Conservation (phyloP, 2,329 filamentous ascomycete genomes). For the Colletotrichum godetiae region DNA sequence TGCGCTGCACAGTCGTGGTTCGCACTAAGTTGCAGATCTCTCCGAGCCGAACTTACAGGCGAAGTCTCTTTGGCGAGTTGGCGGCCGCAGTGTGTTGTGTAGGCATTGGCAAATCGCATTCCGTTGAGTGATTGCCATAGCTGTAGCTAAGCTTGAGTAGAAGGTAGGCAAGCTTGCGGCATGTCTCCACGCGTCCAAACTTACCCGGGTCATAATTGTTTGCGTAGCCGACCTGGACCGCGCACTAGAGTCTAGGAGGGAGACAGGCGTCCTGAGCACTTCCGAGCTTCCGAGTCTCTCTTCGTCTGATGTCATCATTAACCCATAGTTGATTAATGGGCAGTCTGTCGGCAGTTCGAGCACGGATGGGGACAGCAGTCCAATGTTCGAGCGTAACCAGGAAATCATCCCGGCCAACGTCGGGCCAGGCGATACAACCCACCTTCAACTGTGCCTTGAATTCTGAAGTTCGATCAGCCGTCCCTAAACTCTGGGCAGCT, state of each 20-base stretch:
- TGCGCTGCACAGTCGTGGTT: not conserved
- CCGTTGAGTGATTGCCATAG: not conserved
- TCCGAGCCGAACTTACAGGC: constrained; percentile 8
- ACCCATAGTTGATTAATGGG: not conserved
- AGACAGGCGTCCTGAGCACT: constrained; percentile 1
- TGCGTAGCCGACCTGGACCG: not conserved
- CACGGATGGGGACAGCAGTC: not conserved
- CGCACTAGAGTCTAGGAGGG: not conserved
- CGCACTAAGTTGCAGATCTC: constrained; percentile 1
- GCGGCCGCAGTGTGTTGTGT: not conserved
- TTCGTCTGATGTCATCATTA: constrained; percentile 27
- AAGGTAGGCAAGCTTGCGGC: not conserved
- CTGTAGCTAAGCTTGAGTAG: not conserved
- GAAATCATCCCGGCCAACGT: constrained; percentile 4
- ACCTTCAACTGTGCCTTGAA: not conserved
- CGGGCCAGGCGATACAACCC: not conserved
- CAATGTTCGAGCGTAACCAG: not conserved
- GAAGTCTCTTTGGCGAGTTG: constrained; percentile 5
- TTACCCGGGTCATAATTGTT: not conserved
- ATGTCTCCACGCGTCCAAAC: not conserved
- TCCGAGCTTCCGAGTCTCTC: constrained; percentile 15
- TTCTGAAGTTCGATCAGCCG: not conserved
- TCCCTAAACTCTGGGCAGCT: not conserved
- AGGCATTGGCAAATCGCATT: constrained; percentile 8
- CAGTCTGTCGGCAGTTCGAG: not conserved